A percentile compares a stretch with the other conserved stretches of the same genome.
Evolutionary conservation across 495 filamentous ascomycete genomes (phyloP).

Genomic region (Neurospora cerealis): DNA sequence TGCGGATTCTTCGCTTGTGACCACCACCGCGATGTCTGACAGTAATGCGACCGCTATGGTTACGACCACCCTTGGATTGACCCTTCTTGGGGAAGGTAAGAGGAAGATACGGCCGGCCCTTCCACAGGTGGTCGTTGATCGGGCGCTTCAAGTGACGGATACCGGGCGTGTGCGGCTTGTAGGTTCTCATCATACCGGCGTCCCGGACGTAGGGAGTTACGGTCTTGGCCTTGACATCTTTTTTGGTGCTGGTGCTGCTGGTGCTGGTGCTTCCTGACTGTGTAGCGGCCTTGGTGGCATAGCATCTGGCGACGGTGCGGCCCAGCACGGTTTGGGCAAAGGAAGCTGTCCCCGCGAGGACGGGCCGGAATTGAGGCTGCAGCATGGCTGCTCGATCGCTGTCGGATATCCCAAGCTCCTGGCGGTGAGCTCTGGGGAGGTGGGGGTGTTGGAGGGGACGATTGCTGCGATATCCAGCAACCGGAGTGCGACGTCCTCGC

Average conservation of each 20-base stretch:
- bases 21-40: conserved; percentile 88
- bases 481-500: not conserved
- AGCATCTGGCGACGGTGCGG: conserved; percentile 11
- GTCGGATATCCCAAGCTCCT: not conserved
- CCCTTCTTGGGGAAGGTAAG: conserved; percentile 88
- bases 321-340: conserved; percentile 15
- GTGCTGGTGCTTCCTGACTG: not conserved
- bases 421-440: not conserved
- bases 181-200: conserved; percentile 56
- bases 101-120: conserved; percentile 70
- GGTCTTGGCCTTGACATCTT: conserved; percentile 14
- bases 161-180: conserved; percentile 92
- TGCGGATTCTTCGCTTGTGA: conserved; percentile 80
- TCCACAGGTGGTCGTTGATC: conserved; percentile 94
- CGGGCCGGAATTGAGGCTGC: conserved; percentile 22
- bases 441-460: not conserved
- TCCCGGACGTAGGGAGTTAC: conserved; percentile 7
- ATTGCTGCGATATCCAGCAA: not conserved
- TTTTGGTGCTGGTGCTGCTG: conserved; percentile 1
- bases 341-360: conserved; percentile 9
- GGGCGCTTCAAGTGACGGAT: conserved; percentile 82
- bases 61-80: conserved; percentile 83
- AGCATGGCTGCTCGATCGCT: conserved; percentile 16
- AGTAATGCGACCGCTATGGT: conserved; percentile 73
- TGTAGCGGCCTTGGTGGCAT: conserved; percentile 10